Base-by-base conservation (phyloP, 495 filamentous ascomycete species). In the Haplographium delicatum region DNA sequence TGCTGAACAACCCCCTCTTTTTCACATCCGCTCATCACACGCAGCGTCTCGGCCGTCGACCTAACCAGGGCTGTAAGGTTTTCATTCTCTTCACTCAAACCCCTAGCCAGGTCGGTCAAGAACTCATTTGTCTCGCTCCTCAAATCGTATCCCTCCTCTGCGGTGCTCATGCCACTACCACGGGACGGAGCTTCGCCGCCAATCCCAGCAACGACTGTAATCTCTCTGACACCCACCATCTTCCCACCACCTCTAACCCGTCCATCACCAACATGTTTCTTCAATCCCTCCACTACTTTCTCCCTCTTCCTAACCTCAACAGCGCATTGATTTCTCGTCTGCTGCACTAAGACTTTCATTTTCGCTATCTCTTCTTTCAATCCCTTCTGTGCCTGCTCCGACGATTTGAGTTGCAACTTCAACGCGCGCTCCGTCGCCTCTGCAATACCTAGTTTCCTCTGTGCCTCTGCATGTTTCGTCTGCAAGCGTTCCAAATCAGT, bases 221-320 rank as follows among this genome's bases (percentile, higher is more conserved):
- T 76, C 37, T 66, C 75, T 10, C 76, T 67, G n/a, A 79, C 66
- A 6, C 72, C 71, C 3, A 73, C 65, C 19, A 64, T 73, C 59
- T 67, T 76, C 7, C 62, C 65, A 7, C 66, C 65, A 10, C 75
- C 75, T 10, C 75, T 65, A 16, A 72, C 68, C 7, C 72, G 65
- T 15, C 76, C 74, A 15, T 74, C 77, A n/a, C 65, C 60, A 10
- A 75, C 69, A 30, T 95, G 88, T 50, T 83, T 83, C 71, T 96
- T 97, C 58, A 98, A 68, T 45, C 82, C 81, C 59, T 91, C 83
- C 44, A 97, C 82, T 68, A 95, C 86, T 35, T 89, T 72, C 59
- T 98, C 93, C 9, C 91, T 81, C 61, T 95, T 91, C 49, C 93
- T 83, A 10, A 97, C 78, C 59, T 98, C 93, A 60, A 89, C 96